These are phyloP conservation scores for Sorghum bicolor DNA, from an alignment of 176 grass and related monocot species.

Conservation along the genomic window DNA sequence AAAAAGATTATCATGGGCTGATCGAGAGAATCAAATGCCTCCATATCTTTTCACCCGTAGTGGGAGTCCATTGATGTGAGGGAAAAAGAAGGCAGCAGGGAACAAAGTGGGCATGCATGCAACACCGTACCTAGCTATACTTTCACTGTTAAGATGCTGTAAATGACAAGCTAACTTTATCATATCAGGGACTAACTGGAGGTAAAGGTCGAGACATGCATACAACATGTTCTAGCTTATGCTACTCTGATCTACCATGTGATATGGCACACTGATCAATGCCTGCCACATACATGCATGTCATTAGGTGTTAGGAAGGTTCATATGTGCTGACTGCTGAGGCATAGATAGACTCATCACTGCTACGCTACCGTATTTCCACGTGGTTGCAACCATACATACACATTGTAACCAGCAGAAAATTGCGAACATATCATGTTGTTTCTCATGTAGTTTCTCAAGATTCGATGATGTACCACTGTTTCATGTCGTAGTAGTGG, in stretches of 20 bases:
- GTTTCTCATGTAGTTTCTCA: slow-evolving; percentile 38
- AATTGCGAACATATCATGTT: neutral
- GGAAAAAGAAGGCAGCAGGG: slow-evolving; percentile 21
- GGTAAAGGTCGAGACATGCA: slow-evolving; percentile 20
- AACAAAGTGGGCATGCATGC: slow-evolving; percentile 49
- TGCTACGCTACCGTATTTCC: neutral
- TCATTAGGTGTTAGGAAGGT: slow-evolving; percentile 15
- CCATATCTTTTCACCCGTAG: slow-evolving; percentile 59
- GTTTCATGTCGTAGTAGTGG: slow-evolving; percentile 22
- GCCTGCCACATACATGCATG: neutral
- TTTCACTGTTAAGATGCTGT: slow-evolving; percentile 76
- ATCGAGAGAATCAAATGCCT: slow-evolving; percentile 59
- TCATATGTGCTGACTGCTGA: slow-evolving; percentile 10
- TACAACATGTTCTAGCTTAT: neutral
- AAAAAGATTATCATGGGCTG: slow-evolving; percentile 42
- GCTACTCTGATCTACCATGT: slow-evolving; percentile 2
- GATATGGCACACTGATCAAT: slow-evolving; percentile 37
- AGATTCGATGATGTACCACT: slow-evolving; percentile 18
- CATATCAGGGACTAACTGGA: slow-evolving; percentile 26
- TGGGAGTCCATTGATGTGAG: slow-evolving; percentile 61
- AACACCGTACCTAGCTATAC: slow-evolving; percentile 34
- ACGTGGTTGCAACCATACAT: neutral
- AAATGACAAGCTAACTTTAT: slow-evolving; percentile 63
- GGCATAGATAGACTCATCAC: neutral
- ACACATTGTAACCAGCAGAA: neutral